Evolutionary conservation across 2,329 filamentous ascomycete species (phyloP).

Genomic region (Rosellinia necatrix): DNA sequence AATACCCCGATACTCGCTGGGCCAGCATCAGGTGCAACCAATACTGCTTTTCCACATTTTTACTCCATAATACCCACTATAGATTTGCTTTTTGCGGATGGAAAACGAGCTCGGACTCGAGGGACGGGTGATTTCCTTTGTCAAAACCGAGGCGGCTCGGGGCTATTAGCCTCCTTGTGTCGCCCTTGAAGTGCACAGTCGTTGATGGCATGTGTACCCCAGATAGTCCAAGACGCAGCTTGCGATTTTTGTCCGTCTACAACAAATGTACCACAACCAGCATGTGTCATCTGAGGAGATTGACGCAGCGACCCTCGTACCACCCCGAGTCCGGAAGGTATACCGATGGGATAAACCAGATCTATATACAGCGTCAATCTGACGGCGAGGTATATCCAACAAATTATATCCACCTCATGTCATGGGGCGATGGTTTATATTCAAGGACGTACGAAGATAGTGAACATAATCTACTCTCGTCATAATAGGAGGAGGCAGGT

Average conservation of each 20-base stretch:
- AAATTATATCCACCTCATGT: not conserved
- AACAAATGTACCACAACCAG: constrained; percentile 36
- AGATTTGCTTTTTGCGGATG: constrained; percentile 40
- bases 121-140: constrained; percentile 41
- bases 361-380: constrained; percentile 29
- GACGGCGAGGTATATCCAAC: not conserved
- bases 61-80: constrained; percentile 44
- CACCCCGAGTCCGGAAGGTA: constrained; percentile 31
- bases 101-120: constrained; percentile 35
- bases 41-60: constrained; percentile 36
- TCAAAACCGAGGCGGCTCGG: constrained; percentile 26
- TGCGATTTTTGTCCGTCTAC: constrained; percentile 11
- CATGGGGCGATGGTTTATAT: not conserved
- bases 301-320: constrained; percentile 22
- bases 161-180: constrained; percentile 11
- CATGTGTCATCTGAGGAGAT: constrained; percentile 24
- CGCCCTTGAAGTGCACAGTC: constrained; percentile 1
- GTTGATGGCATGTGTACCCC: constrained; percentile 7
- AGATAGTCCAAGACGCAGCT: constrained; percentile 9
- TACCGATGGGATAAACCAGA: constrained; percentile 24
- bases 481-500: constrained; percentile 5
- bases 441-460: not conserved
- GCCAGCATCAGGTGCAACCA: constrained; percentile 25
- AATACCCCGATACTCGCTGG: constrained; percentile 38
- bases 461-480: constrained; percentile 12